A percentile compares a stretch with the other conserved stretches of the same genome.
Evolutionary conservation across 2,329 filamentous ascomycete genomes (phyloP).

Genomic region (Phyllosticta citrichinensis): DNA sequence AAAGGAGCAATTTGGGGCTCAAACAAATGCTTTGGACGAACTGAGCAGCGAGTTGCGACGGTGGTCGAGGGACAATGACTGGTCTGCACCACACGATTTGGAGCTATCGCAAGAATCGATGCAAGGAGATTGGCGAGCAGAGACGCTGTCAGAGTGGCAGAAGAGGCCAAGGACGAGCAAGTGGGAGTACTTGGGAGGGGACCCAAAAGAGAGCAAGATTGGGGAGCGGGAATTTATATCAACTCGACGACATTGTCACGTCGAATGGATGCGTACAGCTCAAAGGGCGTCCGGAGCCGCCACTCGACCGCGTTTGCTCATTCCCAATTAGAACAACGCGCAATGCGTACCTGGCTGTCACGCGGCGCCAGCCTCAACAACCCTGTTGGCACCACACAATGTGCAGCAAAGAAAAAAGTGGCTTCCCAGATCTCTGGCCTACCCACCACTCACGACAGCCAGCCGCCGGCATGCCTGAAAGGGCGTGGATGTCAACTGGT

Average conservation of each 20-base stretch:
- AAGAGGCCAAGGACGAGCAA: neutral
- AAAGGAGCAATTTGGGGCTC: neutral
- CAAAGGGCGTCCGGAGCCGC: neutral
- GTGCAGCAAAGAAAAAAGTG: neutral
- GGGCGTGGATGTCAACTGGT: neutral
- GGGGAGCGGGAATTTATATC: neutral
- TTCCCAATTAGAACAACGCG: neutral
- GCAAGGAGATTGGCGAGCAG: neutral
- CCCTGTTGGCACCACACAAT: neutral
- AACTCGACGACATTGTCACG: neutral
- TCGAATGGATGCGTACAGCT: no score
- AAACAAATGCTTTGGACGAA: neutral
- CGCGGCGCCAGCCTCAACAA: neutral
- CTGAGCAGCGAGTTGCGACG: neutral
- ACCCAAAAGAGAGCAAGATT: neutral
- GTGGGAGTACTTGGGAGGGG: neutral
- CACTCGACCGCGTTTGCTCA: neutral
- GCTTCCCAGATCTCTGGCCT: neutral
- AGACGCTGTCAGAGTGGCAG: neutral
- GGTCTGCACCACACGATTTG: neutral
- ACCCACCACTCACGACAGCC: neutral
- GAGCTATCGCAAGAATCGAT: neutral
- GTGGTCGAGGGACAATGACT: neutral
- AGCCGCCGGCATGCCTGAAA: neutral
- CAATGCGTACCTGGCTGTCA: neutral